Base-by-base conservation (phyloP, 2,329 filamentous ascomycete species). In the Alternaria longipes region DNA sequence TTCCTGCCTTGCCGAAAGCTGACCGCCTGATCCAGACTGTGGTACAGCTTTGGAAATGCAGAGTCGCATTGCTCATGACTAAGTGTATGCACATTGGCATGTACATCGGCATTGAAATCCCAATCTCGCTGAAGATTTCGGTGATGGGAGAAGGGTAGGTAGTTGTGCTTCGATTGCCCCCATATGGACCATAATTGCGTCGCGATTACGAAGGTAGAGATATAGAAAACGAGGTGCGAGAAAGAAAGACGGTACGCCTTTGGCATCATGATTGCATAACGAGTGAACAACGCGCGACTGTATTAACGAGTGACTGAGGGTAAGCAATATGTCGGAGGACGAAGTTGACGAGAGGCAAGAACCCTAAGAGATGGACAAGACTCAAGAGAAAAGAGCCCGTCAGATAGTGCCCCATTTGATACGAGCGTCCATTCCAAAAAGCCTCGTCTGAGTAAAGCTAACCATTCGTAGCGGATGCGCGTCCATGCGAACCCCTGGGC, bases 201-300 rank as follows among this genome's bases (percentile, higher is more conserved):
- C 14, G 66, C 63, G 51, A 76, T 73, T 30, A 76, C 65, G 47
- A 74, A 75, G 20, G 67, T 68, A 56, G 67, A 70, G 51, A 76
- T 65, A 55, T 73, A 75, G 38, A 75, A 73, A 45, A 71, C 49
- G 44, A 76, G 60, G 47, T 74, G 71, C 2, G 65, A 64, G 22
- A 73, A 62, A 38, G 73, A 74, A 46, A 73, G 56, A 40, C 71
- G 69, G 57, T 68, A 68, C 16, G 69, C 70, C 54, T 75, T 75
- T 53, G 59, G 64, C 18, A 76, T 74, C 72, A 75, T 75, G 47
- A 72, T 74, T 62, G 67, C 72, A 76, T 75, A 64, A 71, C 67
- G 67, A 57, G 61, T 42, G 44, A 26, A 24, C 22, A 66, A 64
- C 42, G 59, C 65, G 56, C 51, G 65, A 62, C 52, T 56, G n/a